phyloP scores from a whole-genome alignment of 2,329 filamentous ascomycete species.

The Cladosporium sp. region DNA sequence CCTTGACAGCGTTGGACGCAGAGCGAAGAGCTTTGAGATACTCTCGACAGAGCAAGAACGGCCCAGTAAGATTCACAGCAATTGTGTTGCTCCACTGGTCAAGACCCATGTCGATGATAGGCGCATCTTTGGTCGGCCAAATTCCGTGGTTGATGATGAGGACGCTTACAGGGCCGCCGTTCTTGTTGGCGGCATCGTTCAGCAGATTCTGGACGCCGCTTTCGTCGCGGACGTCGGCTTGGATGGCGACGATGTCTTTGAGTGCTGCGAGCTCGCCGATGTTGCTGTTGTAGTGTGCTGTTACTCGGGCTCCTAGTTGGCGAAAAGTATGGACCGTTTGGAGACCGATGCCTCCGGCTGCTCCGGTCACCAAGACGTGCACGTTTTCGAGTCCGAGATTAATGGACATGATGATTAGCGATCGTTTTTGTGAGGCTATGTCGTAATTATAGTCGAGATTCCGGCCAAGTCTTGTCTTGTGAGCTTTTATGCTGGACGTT shows the following conservation, averaged over 20 bases:
- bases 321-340: conserved; percentile 33
- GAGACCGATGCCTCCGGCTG: conserved; percentile 34
- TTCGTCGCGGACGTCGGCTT: conserved; percentile 39
- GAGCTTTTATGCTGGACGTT: background rate
- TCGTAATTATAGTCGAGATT: background rate
- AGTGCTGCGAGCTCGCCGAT: conserved; percentile 35
- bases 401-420: conserved; percentile 28
- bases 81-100: conserved; percentile 34
- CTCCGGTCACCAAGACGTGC: conserved; percentile 39
- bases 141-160: conserved; percentile 44
- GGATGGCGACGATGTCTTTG: conserved; percentile 26
- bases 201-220: conserved; percentile 34
- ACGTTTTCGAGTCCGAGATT: conserved; percentile 33
- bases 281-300: conserved; percentile 40
- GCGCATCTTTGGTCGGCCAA: conserved; percentile 28
- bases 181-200: conserved; percentile 34
- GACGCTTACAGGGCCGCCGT: conserved; percentile 39
- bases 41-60: conserved; percentile 32
- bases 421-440: background rate
- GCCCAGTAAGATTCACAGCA: conserved; percentile 32
- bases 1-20: conserved; percentile 24
- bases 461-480: background rate
- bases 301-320: conserved; percentile 40
- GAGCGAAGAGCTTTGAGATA: conserved; percentile 28
- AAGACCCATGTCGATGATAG: conserved; percentile 32